Percentiles rank a stretch among this genome's conserved stretches.
Evolutionary conservation across 257 asterid genomes (phyloP).

Genomic region (Anisodus acutangulus): DNA sequence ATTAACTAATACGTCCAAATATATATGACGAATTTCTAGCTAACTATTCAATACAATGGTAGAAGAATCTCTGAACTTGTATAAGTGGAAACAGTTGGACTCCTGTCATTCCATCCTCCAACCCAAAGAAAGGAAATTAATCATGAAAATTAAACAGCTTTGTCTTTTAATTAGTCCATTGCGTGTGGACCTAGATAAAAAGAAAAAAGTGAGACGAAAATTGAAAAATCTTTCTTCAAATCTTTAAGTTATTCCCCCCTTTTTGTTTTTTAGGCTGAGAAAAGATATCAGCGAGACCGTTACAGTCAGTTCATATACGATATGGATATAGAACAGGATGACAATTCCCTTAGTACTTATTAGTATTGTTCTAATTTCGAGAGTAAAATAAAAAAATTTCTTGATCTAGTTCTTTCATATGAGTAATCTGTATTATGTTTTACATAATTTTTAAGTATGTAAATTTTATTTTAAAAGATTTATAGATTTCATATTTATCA

Average conservation of each 20-base stretch:
- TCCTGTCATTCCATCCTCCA: constrained; percentile 12
- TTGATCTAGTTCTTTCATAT: background rate
- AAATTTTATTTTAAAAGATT: background rate
- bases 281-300: background rate
- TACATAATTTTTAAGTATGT: background rate
- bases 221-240: background rate
- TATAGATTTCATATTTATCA: background rate
- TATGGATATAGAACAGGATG: background rate
- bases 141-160: background rate
- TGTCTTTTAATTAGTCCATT: constrained; percentile 8
- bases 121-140: background rate
- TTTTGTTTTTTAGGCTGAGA: background rate
- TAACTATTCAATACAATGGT: background rate
- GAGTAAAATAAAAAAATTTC: no score
- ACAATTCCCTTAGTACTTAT: background rate
- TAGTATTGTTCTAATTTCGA: background rate
- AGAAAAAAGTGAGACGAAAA: background rate
- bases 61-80: background rate
- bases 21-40: constrained; percentile 24
- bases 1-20: constrained; percentile 24
- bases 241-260: background rate
- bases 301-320: background rate
- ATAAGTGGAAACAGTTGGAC: constrained; percentile 29
- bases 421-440: no score
- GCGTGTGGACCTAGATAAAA: constrained; percentile 40